Evolutionary conservation across 805 yeast species (phyloP).

Genomic region (Saccharomycopsis fermentans): DNA sequence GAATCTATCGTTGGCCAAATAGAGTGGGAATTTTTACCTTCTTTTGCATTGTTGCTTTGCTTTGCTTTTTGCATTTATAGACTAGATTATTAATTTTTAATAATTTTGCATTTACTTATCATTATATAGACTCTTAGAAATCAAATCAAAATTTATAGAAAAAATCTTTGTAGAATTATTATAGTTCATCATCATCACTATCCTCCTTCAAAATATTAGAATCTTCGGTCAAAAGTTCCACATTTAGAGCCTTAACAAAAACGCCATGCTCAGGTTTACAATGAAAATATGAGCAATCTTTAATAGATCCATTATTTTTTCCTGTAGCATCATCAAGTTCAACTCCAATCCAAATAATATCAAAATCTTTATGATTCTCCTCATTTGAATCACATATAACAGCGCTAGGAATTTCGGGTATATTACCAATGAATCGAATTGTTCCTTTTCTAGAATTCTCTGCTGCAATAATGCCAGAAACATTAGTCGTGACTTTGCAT

Average conservation of each 20-base stretch:
- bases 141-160: not conserved
- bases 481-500: constrained; percentile 33
- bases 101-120: not conserved
- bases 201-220: constrained; percentile 36
- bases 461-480: constrained; percentile 27
- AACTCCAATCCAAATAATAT: constrained; percentile 66
- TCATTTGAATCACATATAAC: constrained; percentile 19
- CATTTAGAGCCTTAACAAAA: constrained; percentile 59
- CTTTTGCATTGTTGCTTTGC: not conserved
- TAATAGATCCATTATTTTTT: constrained; percentile 69
- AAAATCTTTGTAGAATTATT: not conserved
- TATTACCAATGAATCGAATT: constrained; percentile 60
- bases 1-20: too few species aligned
- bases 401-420: constrained; percentile 43
- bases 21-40: too few species aligned
- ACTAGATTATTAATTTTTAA: not conserved
- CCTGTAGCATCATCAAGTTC: constrained; percentile 82
- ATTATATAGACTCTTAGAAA: not conserved
- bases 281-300: constrained; percentile 48
- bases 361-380: constrained; percentile 14
- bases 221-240: constrained; percentile 56
- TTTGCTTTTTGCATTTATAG: not conserved
- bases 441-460: constrained; percentile 55
- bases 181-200: constrained; percentile 33
- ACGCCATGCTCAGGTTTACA: constrained; percentile 59